These are phyloP conservation scores for Sanghuangporus sanghuang DNA, from an alignment of 1,284 basidiomycete species.

Conservation along the genomic window DNA sequence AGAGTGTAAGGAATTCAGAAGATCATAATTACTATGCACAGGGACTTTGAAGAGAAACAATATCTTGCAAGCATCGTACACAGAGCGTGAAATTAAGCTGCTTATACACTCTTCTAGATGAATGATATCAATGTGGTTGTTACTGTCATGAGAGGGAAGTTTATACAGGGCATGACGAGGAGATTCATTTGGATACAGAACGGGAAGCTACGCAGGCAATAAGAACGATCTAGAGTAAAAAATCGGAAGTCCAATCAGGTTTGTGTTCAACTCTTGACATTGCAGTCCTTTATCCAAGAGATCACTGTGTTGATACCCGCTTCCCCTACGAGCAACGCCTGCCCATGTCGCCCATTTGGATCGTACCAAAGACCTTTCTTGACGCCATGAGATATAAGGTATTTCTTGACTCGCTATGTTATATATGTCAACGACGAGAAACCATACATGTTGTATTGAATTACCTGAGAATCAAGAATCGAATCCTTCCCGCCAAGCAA, in stretches of 20 bases:
- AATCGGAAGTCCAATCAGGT: not conserved
- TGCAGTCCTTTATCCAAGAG: constrained; percentile 47
- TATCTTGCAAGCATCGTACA: not conserved
- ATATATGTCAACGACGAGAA: not conserved
- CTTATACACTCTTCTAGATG: not conserved
- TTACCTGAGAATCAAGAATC: constrained; percentile 69
- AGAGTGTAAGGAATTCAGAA: constrained; percentile 51
- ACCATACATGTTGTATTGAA: constrained; percentile 17
- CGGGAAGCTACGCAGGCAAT: not conserved
- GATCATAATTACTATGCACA: constrained; percentile 8
- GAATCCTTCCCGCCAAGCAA: constrained; percentile 78
- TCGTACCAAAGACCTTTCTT: constrained; percentile 67
- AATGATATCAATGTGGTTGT: no score
- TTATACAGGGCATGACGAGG: not conserved
- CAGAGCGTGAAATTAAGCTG: not conserved
- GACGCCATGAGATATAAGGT: constrained; percentile 73
- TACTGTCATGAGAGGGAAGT: no score
- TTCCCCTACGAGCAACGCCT: constrained; percentile 57
- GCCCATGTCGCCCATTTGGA: constrained; percentile 64
- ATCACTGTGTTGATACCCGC: constrained; percentile 55
- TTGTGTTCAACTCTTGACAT: not conserved
- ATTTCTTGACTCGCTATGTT: constrained; percentile 62
- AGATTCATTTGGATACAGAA: not conserved
- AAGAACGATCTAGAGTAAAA: not conserved
- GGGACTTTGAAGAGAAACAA: not conserved